Percentiles rank a stretch among this genome's conserved stretches.
phyloP scores from a whole-genome alignment of 2,329 filamentous ascomycete genomes.

The Pseudomassariella vexata region DNA sequence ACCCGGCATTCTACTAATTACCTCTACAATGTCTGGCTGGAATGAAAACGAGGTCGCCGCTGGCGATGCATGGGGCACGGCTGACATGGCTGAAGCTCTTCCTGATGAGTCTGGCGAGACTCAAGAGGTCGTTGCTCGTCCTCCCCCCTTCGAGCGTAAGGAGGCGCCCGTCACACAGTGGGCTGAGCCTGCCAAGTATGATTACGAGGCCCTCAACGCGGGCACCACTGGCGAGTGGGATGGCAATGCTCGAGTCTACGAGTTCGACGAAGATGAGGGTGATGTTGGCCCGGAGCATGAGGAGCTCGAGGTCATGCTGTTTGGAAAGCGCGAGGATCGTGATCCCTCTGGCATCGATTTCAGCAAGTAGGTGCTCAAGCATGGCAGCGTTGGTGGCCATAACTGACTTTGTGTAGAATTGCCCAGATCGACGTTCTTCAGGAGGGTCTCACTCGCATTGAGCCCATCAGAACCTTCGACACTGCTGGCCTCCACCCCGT shows the following conservation, averaged over 20 bases:
- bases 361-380: conserved; percentile 42
- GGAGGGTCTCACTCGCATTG: conserved; percentile 47
- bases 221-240: conserved; percentile 34
- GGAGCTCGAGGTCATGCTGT: conserved; percentile 71
- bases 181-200: conserved; percentile 37
- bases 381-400: neutral
- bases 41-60: neutral
- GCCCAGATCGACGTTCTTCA: conserved; percentile 48
- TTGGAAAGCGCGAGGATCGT: conserved; percentile 51
- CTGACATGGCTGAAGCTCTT: conserved; percentile 26
- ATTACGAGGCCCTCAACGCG: conserved; percentile 36
- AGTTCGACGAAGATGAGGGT: conserved; percentile 80
- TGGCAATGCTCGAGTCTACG: conserved; percentile 61
- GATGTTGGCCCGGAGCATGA: conserved; percentile 71
- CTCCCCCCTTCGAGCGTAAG: conserved; percentile 4
- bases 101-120: conserved; percentile 12
- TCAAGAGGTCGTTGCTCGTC: conserved; percentile 6
- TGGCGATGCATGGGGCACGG: conserved; percentile 7
- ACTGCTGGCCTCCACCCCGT: conserved; percentile 80
- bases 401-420: conserved; percentile 36
- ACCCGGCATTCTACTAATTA: too few relatives aligned
- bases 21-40: conserved; percentile 7
- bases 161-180: conserved; percentile 31
- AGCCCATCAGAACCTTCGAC: conserved; percentile 54
- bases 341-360: conserved; percentile 54